These are phyloP conservation scores for Triangularia setosa DNA, from an alignment of 2,329 filamentous ascomycete genomes.

Conservation along the genomic window DNA sequence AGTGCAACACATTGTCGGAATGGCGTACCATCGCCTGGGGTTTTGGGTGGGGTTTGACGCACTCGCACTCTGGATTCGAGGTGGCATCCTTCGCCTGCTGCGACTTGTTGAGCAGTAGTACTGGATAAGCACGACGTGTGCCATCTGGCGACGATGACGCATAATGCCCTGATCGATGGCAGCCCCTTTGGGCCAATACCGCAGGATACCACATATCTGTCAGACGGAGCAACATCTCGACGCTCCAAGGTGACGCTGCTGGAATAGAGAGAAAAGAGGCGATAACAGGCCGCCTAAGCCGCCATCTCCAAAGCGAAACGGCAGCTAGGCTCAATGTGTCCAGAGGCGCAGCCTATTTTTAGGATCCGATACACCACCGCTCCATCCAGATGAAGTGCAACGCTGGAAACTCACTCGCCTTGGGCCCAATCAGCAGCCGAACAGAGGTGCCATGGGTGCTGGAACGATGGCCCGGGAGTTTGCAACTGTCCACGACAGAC, in stretches of 20 bases:
- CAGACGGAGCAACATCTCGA: slow-evolving; percentile 4
- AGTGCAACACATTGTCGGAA: slow-evolving; percentile 8
- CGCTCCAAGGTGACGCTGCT: not conserved
- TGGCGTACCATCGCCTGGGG: slow-evolving; percentile 6
- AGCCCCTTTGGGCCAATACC: slow-evolving; percentile 6
- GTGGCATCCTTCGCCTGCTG: not conserved
- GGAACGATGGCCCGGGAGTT: not conserved
- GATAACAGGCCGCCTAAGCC: slow-evolving; percentile 14
- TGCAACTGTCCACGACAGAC: not conserved
- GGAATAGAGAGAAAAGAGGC: slow-evolving; percentile 11
- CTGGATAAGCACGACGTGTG: not conserved
- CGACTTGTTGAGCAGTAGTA: slow-evolving; percentile 1
- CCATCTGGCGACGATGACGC: not conserved
- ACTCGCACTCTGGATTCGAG: not conserved
- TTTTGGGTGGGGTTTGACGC: not conserved
- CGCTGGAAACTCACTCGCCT: slow-evolving; percentile 3
- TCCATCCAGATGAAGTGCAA: slow-evolving; percentile 9
- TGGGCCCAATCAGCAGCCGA: slow-evolving; percentile 18
- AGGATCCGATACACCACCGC: slow-evolving; percentile 18
- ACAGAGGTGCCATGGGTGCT: slow-evolving; percentile 1
- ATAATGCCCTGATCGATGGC: not conserved
- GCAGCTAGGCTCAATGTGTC: slow-evolving; percentile 20
- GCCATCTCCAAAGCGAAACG: slow-evolving; percentile 12
- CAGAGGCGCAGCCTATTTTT: slow-evolving; percentile 23
- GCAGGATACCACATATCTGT: slow-evolving; percentile 1